Percentiles rank a stretch among this genome's conserved stretches.
Evolutionary conservation across 306 rosid species (phyloP).

Genomic region (Corylus heterophylla): DNA sequence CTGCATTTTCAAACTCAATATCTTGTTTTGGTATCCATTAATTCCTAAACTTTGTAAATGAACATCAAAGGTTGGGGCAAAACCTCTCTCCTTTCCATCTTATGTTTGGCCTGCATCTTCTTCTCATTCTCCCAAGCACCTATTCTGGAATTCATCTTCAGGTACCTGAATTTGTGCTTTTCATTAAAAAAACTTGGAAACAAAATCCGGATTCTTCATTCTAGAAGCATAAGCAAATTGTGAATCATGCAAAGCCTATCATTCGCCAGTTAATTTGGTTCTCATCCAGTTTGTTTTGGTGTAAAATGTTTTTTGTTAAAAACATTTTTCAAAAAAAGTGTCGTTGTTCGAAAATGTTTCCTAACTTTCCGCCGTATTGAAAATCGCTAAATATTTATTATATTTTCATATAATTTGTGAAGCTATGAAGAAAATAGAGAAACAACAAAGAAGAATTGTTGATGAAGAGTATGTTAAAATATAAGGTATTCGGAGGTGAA

Average conservation of each 20-base stretch:
- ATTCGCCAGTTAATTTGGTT: too few relatives aligned
- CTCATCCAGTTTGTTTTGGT: too few relatives aligned
- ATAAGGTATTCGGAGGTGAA: rapidly evolving
- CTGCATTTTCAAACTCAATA: slow-evolving; percentile 33
- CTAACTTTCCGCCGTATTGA: too few relatives aligned
- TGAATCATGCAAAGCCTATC: neutral
- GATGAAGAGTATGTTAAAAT: too few relatives aligned
- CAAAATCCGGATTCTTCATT: slow-evolving; percentile 1
- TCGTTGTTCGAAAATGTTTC: too few relatives aligned
- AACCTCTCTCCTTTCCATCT: slow-evolving; percentile 55
- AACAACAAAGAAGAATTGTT: too few relatives aligned
- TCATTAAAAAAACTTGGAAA: slow-evolving; percentile 12
- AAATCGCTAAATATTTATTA: too few relatives aligned
- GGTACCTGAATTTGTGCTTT: slow-evolving; percentile 49
- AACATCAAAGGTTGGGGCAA: neutral
- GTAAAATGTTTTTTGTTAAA: too few relatives aligned
- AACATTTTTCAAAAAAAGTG: too few relatives aligned
- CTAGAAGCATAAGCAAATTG: neutral
- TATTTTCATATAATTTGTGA: too few relatives aligned
- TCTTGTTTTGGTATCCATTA: neutral
- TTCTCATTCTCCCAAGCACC: slow-evolving; percentile 58
- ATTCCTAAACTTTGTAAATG: slow-evolving; percentile 15
- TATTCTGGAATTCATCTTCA: slow-evolving; percentile 44
- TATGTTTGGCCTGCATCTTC: slow-evolving; percentile 52
- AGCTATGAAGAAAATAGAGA: too few relatives aligned